Percentiles rank a stretch among this genome's conserved stretches.
Conservation (phyloP, 2,329 filamentous ascomycete genomes). For the Fusarium nodosum region DNA sequence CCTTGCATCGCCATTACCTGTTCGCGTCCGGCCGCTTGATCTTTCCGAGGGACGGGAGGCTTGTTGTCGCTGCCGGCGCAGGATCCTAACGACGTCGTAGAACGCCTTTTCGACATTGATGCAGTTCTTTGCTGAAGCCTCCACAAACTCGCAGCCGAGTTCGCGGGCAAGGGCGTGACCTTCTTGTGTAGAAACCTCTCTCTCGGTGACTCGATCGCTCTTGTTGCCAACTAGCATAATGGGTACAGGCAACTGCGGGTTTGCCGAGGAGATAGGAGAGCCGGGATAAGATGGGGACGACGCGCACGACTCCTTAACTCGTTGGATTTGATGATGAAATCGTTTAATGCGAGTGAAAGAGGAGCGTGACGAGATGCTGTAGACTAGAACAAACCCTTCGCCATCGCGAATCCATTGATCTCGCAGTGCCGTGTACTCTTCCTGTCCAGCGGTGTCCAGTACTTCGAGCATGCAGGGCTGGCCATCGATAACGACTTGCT, state of each 20-base stretch:
- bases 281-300: conserved; percentile 83
- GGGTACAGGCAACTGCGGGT: conserved; percentile 78
- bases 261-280: conserved; percentile 74
- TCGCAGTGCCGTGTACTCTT: conserved; percentile 96
- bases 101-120: conserved; percentile 99
- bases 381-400: conserved; percentile 96
- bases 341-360: conserved; percentile 95
- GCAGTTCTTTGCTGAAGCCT: conserved; percentile 97
- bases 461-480: conserved; percentile 98
- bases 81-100: conserved; percentile 93
- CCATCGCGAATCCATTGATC: conserved; percentile 99
- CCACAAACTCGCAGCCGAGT: conserved; percentile 94
- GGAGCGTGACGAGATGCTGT: conserved; percentile 97
- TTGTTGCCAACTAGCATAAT: conserved; percentile 99
- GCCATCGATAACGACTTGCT: conserved; percentile 92
- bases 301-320: conserved; percentile 92
- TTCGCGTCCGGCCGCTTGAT: conserved; percentile 56
- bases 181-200: conserved; percentile 96
- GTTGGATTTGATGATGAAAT: conserved; percentile 96
- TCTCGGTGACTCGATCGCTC: conserved; percentile 94
- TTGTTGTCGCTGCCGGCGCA: conserved; percentile 83
- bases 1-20: conserved; percentile 55
- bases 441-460: conserved; percentile 95
- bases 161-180: conserved; percentile 92
- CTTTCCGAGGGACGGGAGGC: conserved; percentile 57